Percentiles rank a stretch among this genome's conserved stretches.
Evolutionary conservation across 805 yeast genomes (phyloP).

Genomic region (Candida sithepensis): DNA sequence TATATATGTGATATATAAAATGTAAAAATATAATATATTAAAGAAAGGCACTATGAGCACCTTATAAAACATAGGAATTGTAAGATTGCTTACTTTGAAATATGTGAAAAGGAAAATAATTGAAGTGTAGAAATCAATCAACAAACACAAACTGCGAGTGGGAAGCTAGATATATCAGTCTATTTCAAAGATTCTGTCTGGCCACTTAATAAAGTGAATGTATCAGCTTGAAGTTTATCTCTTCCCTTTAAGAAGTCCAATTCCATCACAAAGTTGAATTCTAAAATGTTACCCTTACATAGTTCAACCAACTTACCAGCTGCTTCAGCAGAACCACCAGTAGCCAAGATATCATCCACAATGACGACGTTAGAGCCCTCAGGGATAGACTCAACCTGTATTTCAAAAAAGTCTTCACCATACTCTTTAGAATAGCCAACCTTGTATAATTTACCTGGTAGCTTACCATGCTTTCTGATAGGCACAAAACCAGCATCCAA

Average conservation of each 20-base stretch:
- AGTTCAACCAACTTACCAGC: conserved; percentile 80
- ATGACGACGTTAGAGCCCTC: conserved; percentile 77
- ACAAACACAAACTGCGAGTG: neutral
- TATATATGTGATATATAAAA: neutral
- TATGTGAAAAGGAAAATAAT: neutral
- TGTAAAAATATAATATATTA: neutral
- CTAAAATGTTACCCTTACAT: conserved; percentile 69
- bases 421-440: conserved; percentile 88
- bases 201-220: conserved; percentile 84
- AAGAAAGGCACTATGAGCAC: neutral
- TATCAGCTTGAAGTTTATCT: conserved; percentile 78
- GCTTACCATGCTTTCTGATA: conserved; percentile 90
- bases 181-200: conserved; percentile 53
- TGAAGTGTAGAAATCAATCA: neutral
- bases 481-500: conserved; percentile 91
- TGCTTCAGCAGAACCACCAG: conserved; percentile 95
- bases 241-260: conserved; percentile 93
- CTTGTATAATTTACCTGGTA: conserved; percentile 77
- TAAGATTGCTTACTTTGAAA: neutral
- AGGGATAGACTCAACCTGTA: conserved; percentile 79
- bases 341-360: conserved; percentile 96
- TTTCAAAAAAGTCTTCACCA: conserved; percentile 85
- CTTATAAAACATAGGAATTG: neutral
- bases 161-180: neutral
- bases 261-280: conserved; percentile 89